Percentiles rank a stretch among this genome's conserved stretches.
phyloP scores from a whole-genome alignment of 1,284 basidiomycete species.

The Cryptococcus maquisensis region DNA sequence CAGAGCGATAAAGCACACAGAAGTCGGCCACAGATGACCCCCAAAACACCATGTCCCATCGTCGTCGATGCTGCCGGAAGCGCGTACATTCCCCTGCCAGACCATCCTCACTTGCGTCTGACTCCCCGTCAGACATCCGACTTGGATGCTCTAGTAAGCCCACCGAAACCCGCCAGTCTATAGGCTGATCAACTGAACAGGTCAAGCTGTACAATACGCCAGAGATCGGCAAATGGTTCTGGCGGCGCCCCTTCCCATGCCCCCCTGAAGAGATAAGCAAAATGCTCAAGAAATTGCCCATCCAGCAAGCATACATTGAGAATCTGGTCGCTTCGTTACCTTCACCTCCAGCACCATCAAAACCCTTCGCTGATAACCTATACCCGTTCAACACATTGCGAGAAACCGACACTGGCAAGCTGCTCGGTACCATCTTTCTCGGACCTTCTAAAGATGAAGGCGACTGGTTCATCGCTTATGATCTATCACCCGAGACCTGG shows the following conservation, averaged over 20 bases:
- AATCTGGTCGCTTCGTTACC: not conserved
- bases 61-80: not conserved
- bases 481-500: not conserved
- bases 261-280: not conserved
- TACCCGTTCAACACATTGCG: not conserved
- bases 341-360: not conserved
- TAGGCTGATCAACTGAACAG: not conserved
- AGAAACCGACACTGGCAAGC: not conserved
- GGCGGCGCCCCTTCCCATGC: not conserved
- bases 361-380: not conserved
- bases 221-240: constrained; percentile 1
- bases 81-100: not conserved
- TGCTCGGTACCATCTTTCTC: not conserved
- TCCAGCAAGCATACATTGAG: not conserved
- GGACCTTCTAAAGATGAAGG: not conserved
- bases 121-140: not conserved
- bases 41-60: not conserved
- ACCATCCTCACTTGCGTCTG: not conserved
- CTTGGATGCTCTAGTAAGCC: not conserved
- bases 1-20: not conserved
- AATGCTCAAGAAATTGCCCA: not conserved
- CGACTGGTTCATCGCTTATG: not conserved
- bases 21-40: not conserved
- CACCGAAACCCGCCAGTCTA: not conserved
- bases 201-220: not conserved